Evolutionary conservation across 2,329 filamentous ascomycete genomes (phyloP).

Genomic region (Verticillium tricorpus): DNA sequence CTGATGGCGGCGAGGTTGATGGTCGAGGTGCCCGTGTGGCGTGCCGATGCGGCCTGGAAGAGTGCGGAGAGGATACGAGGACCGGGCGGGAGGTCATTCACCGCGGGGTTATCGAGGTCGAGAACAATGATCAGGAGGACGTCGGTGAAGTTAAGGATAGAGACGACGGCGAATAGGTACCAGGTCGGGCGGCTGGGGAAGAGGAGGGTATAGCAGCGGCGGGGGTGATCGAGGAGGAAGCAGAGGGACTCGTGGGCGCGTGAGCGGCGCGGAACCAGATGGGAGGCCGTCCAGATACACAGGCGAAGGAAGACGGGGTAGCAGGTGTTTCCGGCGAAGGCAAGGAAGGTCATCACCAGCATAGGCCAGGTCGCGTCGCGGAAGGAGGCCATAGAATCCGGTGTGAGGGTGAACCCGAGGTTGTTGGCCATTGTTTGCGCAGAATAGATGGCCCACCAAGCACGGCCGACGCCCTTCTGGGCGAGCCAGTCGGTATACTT

Average conservation of each 20-base stretch:
- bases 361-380: constrained; percentile 36
- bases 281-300: constrained; percentile 52
- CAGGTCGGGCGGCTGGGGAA: constrained; percentile 57
- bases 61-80: constrained; percentile 49
- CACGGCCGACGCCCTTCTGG: constrained; percentile 30
- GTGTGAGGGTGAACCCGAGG: constrained; percentile 49
- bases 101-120: constrained; percentile 46
- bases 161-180: constrained; percentile 46
- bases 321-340: constrained; percentile 48
- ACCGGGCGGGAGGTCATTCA: constrained; percentile 38
- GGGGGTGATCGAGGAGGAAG: constrained; percentile 59
- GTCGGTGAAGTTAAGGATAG: constrained; percentile 49
- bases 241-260: constrained; percentile 38
- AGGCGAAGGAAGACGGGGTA: constrained; percentile 53
- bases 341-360: constrained; percentile 42
- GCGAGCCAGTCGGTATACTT: constrained; percentile 36
- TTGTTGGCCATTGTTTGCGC: constrained; percentile 48
- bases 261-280: constrained; percentile 32
- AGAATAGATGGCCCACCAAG: constrained; percentile 48
- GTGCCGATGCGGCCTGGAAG: constrained; percentile 51
- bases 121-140: constrained; percentile 47
- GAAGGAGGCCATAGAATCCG: constrained; percentile 49
- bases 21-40: constrained; percentile 42
- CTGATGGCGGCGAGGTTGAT: constrained; percentile 45
- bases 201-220: constrained; percentile 58